Base-by-base conservation (phyloP, 1,139 yeast species). In the Diutina neorugosa region DNA sequence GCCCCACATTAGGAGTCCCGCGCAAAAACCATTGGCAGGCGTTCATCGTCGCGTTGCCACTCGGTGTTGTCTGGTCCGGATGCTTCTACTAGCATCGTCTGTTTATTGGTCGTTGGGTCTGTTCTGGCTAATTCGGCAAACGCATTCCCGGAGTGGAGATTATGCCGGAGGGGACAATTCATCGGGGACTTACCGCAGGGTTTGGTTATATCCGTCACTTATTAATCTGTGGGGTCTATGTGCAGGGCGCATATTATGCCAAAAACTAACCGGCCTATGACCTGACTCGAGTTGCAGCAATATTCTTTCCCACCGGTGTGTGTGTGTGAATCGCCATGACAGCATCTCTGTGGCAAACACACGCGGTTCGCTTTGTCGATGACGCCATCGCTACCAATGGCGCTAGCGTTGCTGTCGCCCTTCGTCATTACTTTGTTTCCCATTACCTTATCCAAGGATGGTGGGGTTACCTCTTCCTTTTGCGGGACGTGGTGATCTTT, bases 351-450 rank as follows among this genome's bases (percentile, higher is more conserved):
- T 44, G 48, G 48, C 48, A 20, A 44, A 14, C 37, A 4, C 31
- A 23, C 14, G 46, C 18, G 21, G 21, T 9, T 43, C 50, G 20
- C 7, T 9, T 46, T 14, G 37, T 46, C 5, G 50, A 46, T 7
- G 50, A 46, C 11, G 50, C 50, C 23, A 11, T 46, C n/a, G 50
- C 50, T n/a, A 46, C 50, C 40, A 46, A 46, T 9, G 50, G 50
- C 19, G 27, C 14, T 9, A 25, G 37, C 18, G 12, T 46, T 5
- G 27, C 27, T 11, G 11, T 46, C 19, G n/a, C n/a, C 18, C 14
- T 25, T n/a, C 50, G 23, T 11, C 37, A 14, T 7, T 25, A 25
- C 20, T 7, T 46, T 16, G 21, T n/a, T 7, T 7, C 31, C 31
- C 40, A 46, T 20, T 46, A 46, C 19, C 20, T 23, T 16, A n/a